phyloP scores from a whole-genome alignment of 202 grass and related monocot species.

The Panicum hallii region DNA sequence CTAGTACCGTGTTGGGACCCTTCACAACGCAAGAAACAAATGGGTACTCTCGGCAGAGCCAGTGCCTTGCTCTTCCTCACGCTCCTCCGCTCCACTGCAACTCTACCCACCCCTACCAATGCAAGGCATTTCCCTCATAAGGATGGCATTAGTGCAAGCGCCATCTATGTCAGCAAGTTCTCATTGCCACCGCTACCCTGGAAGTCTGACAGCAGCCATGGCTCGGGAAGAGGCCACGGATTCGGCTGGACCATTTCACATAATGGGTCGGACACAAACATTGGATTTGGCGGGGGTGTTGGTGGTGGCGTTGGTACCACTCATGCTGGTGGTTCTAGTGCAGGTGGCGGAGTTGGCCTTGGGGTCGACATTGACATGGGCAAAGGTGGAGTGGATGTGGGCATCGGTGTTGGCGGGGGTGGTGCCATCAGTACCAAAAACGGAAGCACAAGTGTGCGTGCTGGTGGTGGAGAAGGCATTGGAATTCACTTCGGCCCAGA shows the following conservation, averaged over 20 bases:
- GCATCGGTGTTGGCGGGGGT: slow-evolving; percentile 55
- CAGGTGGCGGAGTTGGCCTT: slow-evolving; percentile 53
- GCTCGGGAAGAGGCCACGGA: slow-evolving; percentile 58
- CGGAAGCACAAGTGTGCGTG: slow-evolving; percentile 38
- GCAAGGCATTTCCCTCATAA: slow-evolving; percentile 42
- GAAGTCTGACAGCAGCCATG: slow-evolving; percentile 18
- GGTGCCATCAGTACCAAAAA: slow-evolving; percentile 42
- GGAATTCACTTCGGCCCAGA: slow-evolving; percentile 59
- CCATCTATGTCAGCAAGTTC: slow-evolving; percentile 35
- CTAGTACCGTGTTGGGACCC: not conserved
- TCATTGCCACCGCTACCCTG: slow-evolving; percentile 9
- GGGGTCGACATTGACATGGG: slow-evolving; percentile 55
- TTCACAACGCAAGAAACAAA: slow-evolving; percentile 18
- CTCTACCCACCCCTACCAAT: not conserved
- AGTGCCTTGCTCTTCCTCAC: slow-evolving; percentile 10
- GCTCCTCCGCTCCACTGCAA: not conserved
- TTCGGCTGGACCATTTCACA: slow-evolving; percentile 57
- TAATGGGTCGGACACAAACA: slow-evolving; percentile 38
- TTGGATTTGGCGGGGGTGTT: slow-evolving; percentile 50
- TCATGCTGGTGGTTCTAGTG: slow-evolving; percentile 43
- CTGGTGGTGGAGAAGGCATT: slow-evolving; percentile 56
- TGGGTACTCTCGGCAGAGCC: not conserved
- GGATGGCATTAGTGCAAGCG: not conserved
- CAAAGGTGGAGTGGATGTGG: slow-evolving; percentile 56
- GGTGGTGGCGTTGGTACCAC: slow-evolving; percentile 56